phyloP scores from a whole-genome alignment of 305 asterid species.

The Ilex paraguariensis region DNA sequence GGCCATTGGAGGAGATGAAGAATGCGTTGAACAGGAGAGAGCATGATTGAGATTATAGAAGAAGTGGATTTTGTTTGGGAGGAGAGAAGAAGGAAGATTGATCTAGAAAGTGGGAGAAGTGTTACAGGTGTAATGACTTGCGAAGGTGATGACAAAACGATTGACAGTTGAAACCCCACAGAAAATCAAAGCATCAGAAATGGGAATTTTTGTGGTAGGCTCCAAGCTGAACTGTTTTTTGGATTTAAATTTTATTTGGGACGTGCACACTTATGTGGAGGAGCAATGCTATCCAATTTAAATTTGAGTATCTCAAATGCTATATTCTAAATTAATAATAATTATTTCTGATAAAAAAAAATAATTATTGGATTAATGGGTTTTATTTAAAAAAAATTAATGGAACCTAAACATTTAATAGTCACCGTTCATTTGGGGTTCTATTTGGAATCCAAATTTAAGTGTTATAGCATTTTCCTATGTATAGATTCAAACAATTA shows the following conservation, averaged over 20 bases:
- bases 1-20: slow-evolving; percentile 10
- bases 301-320: too few relatives aligned
- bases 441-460: too few relatives aligned
- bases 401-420: too few relatives aligned
- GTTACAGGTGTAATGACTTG: slow-evolving; percentile 26
- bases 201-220: slow-evolving; percentile 24
- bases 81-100: slow-evolving; percentile 14
- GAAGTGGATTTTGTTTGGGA: slow-evolving; percentile 5
- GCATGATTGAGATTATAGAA: slow-evolving; percentile 17
- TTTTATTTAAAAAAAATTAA: too few relatives aligned
- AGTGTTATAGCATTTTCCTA: too few relatives aligned
- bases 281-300: too few relatives aligned
- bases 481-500: too few relatives aligned
- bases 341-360: too few relatives aligned
- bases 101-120: slow-evolving; percentile 64
- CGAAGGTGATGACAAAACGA: slow-evolving; percentile 17
- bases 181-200: background rate
- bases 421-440: too few relatives aligned
- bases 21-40: slow-evolving; percentile 9
- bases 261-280: background rate
- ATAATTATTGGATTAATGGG: too few relatives aligned
- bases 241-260: background rate
- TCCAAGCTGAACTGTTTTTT: too few relatives aligned
- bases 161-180: slow-evolving; percentile 18
- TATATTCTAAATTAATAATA: too few relatives aligned